Percentiles rank a stretch among this genome's conserved stretches.
phyloP scores from a whole-genome alignment of 2,329 filamentous ascomycete genomes.

The Botrytis elliptica region DNA sequence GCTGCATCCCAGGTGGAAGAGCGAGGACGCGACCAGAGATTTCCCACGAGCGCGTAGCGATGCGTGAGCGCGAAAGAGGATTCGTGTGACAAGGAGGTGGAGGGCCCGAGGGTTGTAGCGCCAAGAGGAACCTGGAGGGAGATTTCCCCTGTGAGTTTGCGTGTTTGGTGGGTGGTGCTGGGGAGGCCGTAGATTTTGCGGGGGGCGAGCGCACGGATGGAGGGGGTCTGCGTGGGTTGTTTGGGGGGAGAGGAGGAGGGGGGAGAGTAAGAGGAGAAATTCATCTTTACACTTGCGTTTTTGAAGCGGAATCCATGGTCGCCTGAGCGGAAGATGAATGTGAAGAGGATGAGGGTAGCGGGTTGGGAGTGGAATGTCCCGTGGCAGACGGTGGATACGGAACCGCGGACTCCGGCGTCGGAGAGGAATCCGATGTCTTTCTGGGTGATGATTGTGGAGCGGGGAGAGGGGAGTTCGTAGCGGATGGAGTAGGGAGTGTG shows the following conservation, averaged over 20 bases:
- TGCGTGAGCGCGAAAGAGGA: constrained; percentile 23
- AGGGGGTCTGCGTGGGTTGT: neutral
- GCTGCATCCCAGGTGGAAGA: constrained; percentile 23
- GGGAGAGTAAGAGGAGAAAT: constrained; percentile 9
- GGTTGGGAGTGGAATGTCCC: constrained; percentile 24
- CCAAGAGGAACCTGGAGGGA: constrained; percentile 23
- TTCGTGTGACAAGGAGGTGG: constrained; percentile 10
- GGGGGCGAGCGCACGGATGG: constrained; percentile 26
- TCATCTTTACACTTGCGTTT: constrained; percentile 25
- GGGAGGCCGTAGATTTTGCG: constrained; percentile 28
- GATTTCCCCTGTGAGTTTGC: constrained; percentile 23
- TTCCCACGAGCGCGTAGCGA: constrained; percentile 22
- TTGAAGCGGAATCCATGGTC: constrained; percentile 27
- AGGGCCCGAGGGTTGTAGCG: constrained; percentile 22
- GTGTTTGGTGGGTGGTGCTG: constrained; percentile 16
- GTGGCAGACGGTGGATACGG: constrained; percentile 26
- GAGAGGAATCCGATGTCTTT: constrained; percentile 49
- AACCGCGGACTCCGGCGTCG: constrained; percentile 25
- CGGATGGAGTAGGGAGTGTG: neutral
- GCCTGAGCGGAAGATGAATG: constrained; percentile 36
- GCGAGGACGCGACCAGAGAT: constrained; percentile 24
- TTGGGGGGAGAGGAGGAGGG: accelerated
- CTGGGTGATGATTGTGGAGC: constrained; percentile 43
- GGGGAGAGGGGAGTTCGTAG: neutral
- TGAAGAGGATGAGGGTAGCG: constrained; percentile 24